Conservation (phyloP, 2,329 filamentous ascomycete species). For the Aspergillus versicolor region DNA sequence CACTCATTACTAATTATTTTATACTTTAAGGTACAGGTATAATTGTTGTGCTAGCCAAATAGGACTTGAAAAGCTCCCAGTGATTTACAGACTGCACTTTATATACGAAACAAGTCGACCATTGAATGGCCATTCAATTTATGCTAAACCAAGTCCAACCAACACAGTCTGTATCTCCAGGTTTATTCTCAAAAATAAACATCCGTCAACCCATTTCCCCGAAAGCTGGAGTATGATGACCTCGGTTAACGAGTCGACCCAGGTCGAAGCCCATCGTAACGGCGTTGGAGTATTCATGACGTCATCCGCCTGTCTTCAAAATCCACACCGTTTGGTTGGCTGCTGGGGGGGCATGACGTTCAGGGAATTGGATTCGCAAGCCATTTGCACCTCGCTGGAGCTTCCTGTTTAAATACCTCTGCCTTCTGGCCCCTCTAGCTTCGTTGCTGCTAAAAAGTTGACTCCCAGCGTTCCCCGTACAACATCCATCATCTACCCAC, state of each 20-base stretch:
- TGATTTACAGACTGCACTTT: neutral
- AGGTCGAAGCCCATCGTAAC: neutral
- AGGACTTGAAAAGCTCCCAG: neutral
- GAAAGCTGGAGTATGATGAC: neutral
- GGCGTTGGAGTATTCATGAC: conserved; percentile 12
- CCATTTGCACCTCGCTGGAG: neutral
- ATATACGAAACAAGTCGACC: neutral
- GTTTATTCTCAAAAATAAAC: neutral
- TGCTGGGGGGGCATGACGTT: neutral
- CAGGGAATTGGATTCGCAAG: neutral
- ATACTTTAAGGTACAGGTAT: no score
- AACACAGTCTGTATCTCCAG: neutral
- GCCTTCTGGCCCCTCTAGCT: neutral
- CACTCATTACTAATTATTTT: no score
- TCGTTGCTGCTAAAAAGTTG: neutral
- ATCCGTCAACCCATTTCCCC: conserved; percentile 1
- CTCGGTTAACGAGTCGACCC: neutral
- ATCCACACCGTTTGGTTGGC: conserved; percentile 2
- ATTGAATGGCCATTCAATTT: neutral
- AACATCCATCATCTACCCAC: neutral
- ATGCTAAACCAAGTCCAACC: neutral
- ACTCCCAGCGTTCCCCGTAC: neutral
- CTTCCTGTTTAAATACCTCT: neutral
- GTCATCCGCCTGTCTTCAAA: conserved; percentile 4
- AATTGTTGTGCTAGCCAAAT: neutral